Evolutionary conservation across 2,329 filamentous ascomycete species (phyloP).

Genomic region (Elsinoe fawcettii): DNA sequence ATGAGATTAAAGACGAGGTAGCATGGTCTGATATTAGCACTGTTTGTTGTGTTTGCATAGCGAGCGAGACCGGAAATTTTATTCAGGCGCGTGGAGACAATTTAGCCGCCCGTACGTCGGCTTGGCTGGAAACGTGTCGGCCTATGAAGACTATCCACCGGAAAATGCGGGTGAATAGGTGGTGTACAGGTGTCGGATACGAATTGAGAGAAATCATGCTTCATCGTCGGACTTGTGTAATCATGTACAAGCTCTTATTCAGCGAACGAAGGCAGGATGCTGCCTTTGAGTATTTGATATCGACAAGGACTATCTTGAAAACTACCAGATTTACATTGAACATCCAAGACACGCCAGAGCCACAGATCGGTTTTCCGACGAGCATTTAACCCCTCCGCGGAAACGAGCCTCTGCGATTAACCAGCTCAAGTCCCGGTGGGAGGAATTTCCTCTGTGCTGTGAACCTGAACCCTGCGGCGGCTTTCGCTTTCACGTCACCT

Average conservation of each 20-base stretch:
- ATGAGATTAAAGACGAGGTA: conserved; percentile 23
- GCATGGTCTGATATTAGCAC: neutral
- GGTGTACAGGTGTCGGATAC: neutral
- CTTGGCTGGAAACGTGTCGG: conserved; percentile 9
- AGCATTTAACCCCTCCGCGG: conserved; percentile 1
- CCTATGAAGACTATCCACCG: neutral
- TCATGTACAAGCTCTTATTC: neutral
- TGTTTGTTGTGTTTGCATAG: conserved; percentile 15
- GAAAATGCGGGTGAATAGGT: neutral
- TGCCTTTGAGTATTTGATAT: no score
- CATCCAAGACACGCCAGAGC: neutral
- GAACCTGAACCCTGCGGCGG: neutral
- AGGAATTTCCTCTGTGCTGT: neutral
- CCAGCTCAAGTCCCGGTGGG: conserved; percentile 2
- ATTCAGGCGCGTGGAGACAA: conserved; percentile 9
- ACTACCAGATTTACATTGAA: neutral
- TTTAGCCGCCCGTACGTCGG: conserved; percentile 11
- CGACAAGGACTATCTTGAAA: neutral
- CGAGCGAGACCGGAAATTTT: conserved; percentile 4
- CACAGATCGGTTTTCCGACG: neutral
- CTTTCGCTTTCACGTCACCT: conserved; percentile 6
- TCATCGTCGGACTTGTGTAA: neutral
- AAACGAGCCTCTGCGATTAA: neutral
- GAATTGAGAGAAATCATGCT: neutral
- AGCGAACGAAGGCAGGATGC: no score